Conservation (phyloP, 106 monocot genomes). For the Dendrobium huoshanense region DNA sequence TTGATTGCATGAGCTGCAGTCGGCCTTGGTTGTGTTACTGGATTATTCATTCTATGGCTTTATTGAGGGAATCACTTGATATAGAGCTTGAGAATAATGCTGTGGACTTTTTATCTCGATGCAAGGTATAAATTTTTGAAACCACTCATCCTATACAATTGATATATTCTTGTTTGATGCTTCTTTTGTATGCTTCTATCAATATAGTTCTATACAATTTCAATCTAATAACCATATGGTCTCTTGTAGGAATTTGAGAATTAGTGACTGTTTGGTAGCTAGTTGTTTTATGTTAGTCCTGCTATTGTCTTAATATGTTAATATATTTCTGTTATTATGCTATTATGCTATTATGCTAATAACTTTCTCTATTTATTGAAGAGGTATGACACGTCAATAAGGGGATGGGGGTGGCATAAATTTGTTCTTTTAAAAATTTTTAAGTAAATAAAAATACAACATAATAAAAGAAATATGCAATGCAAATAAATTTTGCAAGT, state of each 20-base stretch:
- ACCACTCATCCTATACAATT: not conserved
- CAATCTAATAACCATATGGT: not conserved
- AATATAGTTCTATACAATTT: not conserved
- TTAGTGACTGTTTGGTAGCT: not conserved
- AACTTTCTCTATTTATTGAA: too few relatives aligned
- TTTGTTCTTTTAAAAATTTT: too few relatives aligned
- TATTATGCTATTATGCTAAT: not conserved
- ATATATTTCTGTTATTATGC: not conserved
- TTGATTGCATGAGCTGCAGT: constrained; percentile 24
- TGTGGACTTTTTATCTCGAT: constrained; percentile 76
- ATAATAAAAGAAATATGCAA: too few relatives aligned
- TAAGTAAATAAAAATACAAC: too few relatives aligned
- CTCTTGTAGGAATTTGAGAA: too few relatives aligned
- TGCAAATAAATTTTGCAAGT: too few relatives aligned
- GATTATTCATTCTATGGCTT: constrained; percentile 78
- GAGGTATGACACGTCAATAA: too few relatives aligned
- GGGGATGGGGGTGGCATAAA: too few relatives aligned
- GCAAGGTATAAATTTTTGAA: constrained; percentile 46
- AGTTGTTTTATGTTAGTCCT: not conserved
- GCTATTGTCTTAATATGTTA: not conserved
- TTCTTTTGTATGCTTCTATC: not conserved
- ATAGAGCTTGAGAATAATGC: constrained; percentile 51
- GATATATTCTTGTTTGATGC: not conserved
- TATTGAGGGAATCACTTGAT: constrained; percentile 64
- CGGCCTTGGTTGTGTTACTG: constrained; percentile 99